These are phyloP conservation scores for Zygosaccharomyces sapae DNA, from an alignment of 1,139 yeast genomes.

Conservation along the genomic window DNA sequence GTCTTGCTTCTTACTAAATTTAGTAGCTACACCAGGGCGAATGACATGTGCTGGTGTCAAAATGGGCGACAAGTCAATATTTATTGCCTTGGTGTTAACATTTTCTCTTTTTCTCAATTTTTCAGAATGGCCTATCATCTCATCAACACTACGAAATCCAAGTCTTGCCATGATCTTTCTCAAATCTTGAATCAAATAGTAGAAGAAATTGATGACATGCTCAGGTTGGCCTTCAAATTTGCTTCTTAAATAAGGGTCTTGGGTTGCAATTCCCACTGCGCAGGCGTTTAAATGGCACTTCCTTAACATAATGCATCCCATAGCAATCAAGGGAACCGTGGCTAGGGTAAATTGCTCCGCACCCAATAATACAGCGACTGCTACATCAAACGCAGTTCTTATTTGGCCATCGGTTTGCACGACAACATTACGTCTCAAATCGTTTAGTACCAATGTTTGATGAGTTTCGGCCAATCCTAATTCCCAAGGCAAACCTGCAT, in stretches of 20 bases:
- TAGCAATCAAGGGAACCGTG: conserved; percentile 91
- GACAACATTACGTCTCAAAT: conserved; percentile 88
- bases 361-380: conserved; percentile 91
- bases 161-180: conserved; percentile 89
- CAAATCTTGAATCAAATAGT: conserved; percentile 87
- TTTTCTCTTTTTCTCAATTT: conserved; percentile 81
- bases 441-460: conserved; percentile 93
- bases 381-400: conserved; percentile 89
- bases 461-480: conserved; percentile 97
- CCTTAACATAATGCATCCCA: conserved; percentile 97
- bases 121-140: conserved; percentile 97
- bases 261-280: conserved; percentile 98
- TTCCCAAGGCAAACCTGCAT: conserved; percentile 99
- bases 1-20: conserved; percentile 90
- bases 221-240: conserved; percentile 97
- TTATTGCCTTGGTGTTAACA: conserved; percentile 84
- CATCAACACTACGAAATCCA: conserved; percentile 93
- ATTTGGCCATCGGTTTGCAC: conserved; percentile 97
- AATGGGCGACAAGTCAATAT: conserved; percentile 86
- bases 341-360: conserved; percentile 99
- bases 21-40: conserved; percentile 97
- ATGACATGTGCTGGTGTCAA: conserved; percentile 95
- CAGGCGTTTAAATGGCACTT: conserved; percentile 91
- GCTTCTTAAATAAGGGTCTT: conserved; percentile 88
- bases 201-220: conserved; percentile 96